Evolutionary conservation across 2,329 filamentous ascomycete species (phyloP).

Genomic region (Plenodomus lindquistii): DNA sequence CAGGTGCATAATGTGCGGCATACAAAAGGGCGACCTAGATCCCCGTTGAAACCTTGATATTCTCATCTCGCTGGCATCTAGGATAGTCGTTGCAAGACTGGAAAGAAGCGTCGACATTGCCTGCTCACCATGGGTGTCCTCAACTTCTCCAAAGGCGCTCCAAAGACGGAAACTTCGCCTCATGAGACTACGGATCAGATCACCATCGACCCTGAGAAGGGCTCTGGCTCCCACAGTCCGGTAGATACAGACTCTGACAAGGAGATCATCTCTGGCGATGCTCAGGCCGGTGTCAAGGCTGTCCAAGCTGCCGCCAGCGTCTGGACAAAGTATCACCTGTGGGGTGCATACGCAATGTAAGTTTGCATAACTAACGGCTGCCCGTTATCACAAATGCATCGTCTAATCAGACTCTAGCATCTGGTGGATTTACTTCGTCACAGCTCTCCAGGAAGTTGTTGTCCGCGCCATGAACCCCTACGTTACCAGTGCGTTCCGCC

Average conservation of each 20-base stretch:
- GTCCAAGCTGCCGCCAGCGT: slow-evolving; percentile 44
- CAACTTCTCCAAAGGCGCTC: slow-evolving; percentile 11
- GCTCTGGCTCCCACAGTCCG: background rate
- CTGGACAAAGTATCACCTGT: slow-evolving; percentile 43
- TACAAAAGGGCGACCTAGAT: no score
- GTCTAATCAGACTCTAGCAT: slow-evolving; percentile 36
- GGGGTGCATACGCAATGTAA: slow-evolving; percentile 41
- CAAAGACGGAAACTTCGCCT: slow-evolving; percentile 1
- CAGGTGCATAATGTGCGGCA: no score
- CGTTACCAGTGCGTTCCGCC: slow-evolving; percentile 42
- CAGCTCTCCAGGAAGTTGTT: slow-evolving; percentile 49
- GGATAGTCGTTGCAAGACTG: no score
- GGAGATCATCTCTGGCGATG: slow-evolving; percentile 20
- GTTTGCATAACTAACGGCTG: background rate
- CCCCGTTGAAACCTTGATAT: no score
- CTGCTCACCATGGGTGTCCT: slow-evolving; percentile 9
- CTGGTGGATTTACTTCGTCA: slow-evolving; percentile 53
- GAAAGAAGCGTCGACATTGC: background rate
- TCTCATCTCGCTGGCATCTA: background rate
- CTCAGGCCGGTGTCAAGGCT: slow-evolving; percentile 41
- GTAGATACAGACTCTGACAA: slow-evolving; percentile 10
- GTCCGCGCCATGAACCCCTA: slow-evolving; percentile 44
- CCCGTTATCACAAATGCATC: background rate
- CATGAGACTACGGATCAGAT: background rate
- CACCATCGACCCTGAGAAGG: slow-evolving; percentile 10